phyloP scores from a whole-genome alignment of 805 yeast species.

The Pichia pseudocactophila region DNA sequence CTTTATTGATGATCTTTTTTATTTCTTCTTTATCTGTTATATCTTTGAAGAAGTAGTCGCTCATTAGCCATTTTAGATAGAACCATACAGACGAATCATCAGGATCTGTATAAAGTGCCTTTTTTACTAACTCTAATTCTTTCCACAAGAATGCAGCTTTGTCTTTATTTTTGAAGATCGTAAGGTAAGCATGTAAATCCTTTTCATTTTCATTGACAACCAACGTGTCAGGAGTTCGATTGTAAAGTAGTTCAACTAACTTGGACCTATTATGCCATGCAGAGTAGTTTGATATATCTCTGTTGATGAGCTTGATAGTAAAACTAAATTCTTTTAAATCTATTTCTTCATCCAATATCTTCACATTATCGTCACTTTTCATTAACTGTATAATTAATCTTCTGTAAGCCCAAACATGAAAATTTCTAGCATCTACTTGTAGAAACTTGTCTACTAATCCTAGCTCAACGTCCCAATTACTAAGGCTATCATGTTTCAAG shows the following conservation, averaged over 20 bases:
- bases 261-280: constrained; percentile 92
- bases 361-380: constrained; percentile 10
- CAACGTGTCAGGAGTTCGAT: constrained; percentile 14
- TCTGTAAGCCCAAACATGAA: constrained; percentile 94
- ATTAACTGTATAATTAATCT: constrained; percentile 49
- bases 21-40: constrained; percentile 26
- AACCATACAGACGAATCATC: constrained; percentile 93
- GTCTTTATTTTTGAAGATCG: constrained; percentile 13
- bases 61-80: constrained; percentile 72
- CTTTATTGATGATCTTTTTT: constrained; percentile 32
- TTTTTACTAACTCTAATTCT: constrained; percentile 63
- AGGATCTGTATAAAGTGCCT: constrained; percentile 88
- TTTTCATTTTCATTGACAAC: constrained; percentile 7
- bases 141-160: constrained; percentile 30
- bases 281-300: constrained; percentile 83
- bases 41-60: constrained; percentile 32
- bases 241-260: constrained; percentile 47
- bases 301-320: constrained; percentile 70
- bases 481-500: constrained; percentile 37
- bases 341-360: constrained; percentile 13
- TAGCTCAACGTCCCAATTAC: constrained; percentile 68
- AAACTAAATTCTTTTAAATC: constrained; percentile 55
- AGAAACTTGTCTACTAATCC: constrained; percentile 60
- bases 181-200: constrained; percentile 9
- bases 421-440: constrained; percentile 71